Base-by-base conservation (phyloP, 2,329 filamentous ascomycete species). In the Huntiella moniliformis region DNA sequence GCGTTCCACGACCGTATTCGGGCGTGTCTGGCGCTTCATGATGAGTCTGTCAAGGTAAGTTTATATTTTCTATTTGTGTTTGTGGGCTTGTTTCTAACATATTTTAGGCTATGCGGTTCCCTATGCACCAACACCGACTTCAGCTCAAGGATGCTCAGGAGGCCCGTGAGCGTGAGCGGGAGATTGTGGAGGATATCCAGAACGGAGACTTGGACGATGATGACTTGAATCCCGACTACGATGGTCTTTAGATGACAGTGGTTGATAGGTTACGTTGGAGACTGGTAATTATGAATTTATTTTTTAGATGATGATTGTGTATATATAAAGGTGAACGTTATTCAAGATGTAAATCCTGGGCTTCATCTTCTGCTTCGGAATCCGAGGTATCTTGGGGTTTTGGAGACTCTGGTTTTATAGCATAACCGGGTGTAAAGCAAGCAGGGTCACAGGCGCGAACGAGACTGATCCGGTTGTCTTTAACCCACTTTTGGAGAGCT, bases 101-200 rank as follows among this genome's bases (percentile, higher is more conserved):
- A 50, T 4, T 44, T n/a, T 46, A 88, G 83, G 88, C 91, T 18
- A 98, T 98, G 91, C 78, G 91, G 46, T 98, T 96, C 65, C 91
- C 91, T 2, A 96, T 96, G 88, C 95, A 98, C 67, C 91, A 96
- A 63, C 91, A 98, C 64, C 77, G 91, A 13, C 71, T 96, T 47
- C 91, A 98, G 64, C 73, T 98, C 47, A 96, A 95, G 74, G 96
- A 93, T 56, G 91, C 91, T 0, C 88, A 96, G 63, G 92, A 98
- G 64, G 91, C 91, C n/a, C 75, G 91, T 43, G 91, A 98, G 62
- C 74, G 91, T 15, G 91, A 98, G 68, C 75, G 91, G 13, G 91
- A 98, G 65, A 77, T 98, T 70, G 91, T 87, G 52, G 96, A 96
- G 71, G 91, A 98, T 69, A 96, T 98, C 58, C 85, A 94, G 63